These are phyloP conservation scores for Coniochaeta prunicola DNA, from an alignment of 2,329 filamentous ascomycete species.

Conservation along the genomic window DNA sequence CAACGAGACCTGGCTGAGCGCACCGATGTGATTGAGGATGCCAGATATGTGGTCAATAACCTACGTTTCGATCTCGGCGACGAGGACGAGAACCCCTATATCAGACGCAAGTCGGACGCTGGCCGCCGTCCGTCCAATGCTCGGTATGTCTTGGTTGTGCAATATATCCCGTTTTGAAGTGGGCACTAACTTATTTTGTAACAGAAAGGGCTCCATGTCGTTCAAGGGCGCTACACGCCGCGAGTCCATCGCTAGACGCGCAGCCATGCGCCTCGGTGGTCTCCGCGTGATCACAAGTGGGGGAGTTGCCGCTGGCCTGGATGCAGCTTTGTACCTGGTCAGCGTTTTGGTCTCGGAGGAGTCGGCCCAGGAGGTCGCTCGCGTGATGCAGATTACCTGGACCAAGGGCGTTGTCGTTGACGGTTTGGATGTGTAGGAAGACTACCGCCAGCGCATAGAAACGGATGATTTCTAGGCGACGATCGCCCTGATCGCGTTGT, in stretches of 20 bases:
- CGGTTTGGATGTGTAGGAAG: constrained; percentile 67
- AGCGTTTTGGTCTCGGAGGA: constrained; percentile 75
- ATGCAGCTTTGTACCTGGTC: constrained; percentile 79
- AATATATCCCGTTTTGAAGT: not conserved
- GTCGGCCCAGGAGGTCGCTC: constrained; percentile 66
- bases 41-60: constrained; percentile 85
- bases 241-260: constrained; percentile 74
- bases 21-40: constrained; percentile 75
- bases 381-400: constrained; percentile 76
- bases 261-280: constrained; percentile 63
- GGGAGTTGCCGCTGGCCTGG: constrained; percentile 71
- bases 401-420: constrained; percentile 79
- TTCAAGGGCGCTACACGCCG: constrained; percentile 67
- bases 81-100: constrained; percentile 76
- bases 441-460: not conserved
- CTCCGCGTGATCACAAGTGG: constrained; percentile 73
- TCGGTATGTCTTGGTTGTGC: constrained; percentile 36
- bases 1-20: constrained; percentile 65
- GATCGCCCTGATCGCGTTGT: not conserved
- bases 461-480: not conserved
- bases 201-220: constrained; percentile 75
- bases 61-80: constrained; percentile 78
- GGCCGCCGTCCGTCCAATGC: constrained; percentile 54
- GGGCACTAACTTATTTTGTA: constrained; percentile 14
- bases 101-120: constrained; percentile 65